Evolutionary conservation across 495 filamentous ascomycete genomes (phyloP).

Genomic region (Neurospora tetraspora): DNA sequence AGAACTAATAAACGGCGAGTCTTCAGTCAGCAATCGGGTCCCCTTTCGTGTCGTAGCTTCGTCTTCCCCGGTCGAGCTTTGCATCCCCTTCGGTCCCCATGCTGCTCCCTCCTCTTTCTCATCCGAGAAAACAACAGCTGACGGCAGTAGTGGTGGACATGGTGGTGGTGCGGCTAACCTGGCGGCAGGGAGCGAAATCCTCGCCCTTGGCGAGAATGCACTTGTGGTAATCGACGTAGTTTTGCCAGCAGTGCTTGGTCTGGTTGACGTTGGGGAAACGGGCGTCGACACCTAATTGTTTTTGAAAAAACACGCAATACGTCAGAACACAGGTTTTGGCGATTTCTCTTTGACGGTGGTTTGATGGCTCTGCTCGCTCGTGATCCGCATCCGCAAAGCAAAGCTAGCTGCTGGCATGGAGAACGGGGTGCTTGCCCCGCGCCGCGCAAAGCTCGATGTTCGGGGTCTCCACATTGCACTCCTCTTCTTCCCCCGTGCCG

Average conservation of each 20-base stretch:
- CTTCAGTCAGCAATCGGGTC: neutral
- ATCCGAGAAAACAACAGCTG: neutral
- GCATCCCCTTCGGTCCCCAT: neutral
- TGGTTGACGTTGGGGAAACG: conserved; percentile 99
- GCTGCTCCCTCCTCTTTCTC: conserved; percentile 11
- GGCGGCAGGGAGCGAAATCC: conserved; percentile 94
- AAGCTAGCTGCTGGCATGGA: neutral
- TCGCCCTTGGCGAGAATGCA: conserved; percentile 97
- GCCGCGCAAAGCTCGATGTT: neutral
- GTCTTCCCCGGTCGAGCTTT: neutral
- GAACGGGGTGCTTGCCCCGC: conserved; percentile 3
- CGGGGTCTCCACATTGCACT: neutral
- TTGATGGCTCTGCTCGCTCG: conserved; percentile 10
- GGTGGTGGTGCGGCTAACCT: conserved; percentile 47
- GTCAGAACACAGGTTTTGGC: neutral
- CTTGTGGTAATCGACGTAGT: conserved; percentile 99
- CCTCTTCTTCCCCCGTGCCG: neutral
- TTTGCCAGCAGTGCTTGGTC: conserved; percentile 89
- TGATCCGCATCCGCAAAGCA: neutral
- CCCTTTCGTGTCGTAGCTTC: neutral
- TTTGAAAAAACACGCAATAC: neutral
- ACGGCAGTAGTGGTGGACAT: neutral
- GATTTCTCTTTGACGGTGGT: neutral
- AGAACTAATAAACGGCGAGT: conserved; percentile 53
- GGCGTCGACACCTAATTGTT: conserved; percentile 78